Percentiles rank a stretch among this genome's conserved stretches.
Evolutionary conservation across 441 rosid genomes (phyloP).

Genomic region (Rhodomyrtus psidioides): DNA sequence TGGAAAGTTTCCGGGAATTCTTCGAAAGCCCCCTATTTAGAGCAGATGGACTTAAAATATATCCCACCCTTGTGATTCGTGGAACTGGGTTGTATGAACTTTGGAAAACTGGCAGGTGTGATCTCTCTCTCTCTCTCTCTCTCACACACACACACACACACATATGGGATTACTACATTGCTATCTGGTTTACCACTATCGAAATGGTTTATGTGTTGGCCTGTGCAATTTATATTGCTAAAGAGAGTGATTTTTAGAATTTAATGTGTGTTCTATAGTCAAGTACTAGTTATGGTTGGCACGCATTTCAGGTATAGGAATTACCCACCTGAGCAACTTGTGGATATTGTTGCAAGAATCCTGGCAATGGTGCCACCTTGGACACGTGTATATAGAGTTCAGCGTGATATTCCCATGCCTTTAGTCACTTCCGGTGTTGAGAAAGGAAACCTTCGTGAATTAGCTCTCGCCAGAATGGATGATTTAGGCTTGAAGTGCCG

Average conservation of each 20-base stretch:
- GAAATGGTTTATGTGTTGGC: not conserved
- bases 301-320: constrained; percentile 62
- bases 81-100: constrained; percentile 99
- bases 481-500: constrained; percentile 97
- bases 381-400: constrained; percentile 99
- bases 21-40: constrained; percentile 94
- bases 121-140: not conserved
- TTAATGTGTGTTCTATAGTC: not conserved
- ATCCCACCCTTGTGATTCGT: constrained; percentile 97
- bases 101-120: constrained; percentile 97
- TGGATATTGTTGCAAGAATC: constrained; percentile 95
- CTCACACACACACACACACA: too few relatives aligned
- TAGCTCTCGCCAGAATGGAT: constrained; percentile 96
- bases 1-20: constrained; percentile 95
- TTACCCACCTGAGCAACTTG: constrained; percentile 98
- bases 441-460: constrained; percentile 98
- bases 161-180: not conserved
- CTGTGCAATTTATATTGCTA: not conserved
- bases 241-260: not conserved
- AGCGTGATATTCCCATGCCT: constrained; percentile 99
- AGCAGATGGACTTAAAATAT: constrained; percentile 97
- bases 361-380: constrained; percentile 99
- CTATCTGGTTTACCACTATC: not conserved
- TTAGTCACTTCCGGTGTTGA: constrained; percentile 98
- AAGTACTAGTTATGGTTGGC: not conserved